These are phyloP conservation scores for Suzukiozyma palmioleophila DNA, from an alignment of 1,139 yeast species.

Conservation along the genomic window DNA sequence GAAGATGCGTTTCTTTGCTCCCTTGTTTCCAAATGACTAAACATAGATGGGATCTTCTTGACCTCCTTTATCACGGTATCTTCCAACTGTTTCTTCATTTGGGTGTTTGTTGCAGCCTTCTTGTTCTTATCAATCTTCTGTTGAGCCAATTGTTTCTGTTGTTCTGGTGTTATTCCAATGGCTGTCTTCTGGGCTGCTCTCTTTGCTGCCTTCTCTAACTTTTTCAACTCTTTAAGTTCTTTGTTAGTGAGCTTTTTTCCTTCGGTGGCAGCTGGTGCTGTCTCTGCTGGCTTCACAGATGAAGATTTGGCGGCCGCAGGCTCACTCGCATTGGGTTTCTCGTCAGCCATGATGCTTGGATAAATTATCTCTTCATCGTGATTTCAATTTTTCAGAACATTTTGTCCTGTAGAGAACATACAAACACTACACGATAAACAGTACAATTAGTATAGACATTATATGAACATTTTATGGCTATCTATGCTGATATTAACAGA, in stretches of 20 bases:
- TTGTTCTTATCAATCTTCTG: constrained; percentile 39
- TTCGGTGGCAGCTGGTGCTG: constrained; percentile 6
- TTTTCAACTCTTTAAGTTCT: constrained; percentile 81
- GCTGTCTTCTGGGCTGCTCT: constrained; percentile 67
- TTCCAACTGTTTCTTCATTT: constrained; percentile 50
- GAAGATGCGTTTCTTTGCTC: constrained; percentile 72
- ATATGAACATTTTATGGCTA: not conserved
- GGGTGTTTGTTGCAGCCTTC: constrained; percentile 30
- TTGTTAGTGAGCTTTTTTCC: constrained; percentile 55
- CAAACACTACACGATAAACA: too few relatives aligned
- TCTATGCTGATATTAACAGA: not conserved
- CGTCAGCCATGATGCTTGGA: constrained; percentile 4
- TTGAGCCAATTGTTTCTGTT: constrained; percentile 36
- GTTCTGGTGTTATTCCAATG: constrained; percentile 44
- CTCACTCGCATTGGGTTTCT: constrained; percentile 5
- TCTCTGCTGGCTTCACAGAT: not conserved
- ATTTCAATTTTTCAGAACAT: not conserved
- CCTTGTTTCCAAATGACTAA: constrained; percentile 83
- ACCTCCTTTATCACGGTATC: constrained; percentile 46
- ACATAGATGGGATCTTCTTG: constrained; percentile 57
- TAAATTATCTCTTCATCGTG: not conserved
- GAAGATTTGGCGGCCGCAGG: constrained; percentile 2
- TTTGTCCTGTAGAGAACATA: too few relatives aligned
- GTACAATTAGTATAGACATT: too few relatives aligned
- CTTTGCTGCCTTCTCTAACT: constrained; percentile 86